These are phyloP conservation scores for Eustoma russellianum DNA, from an alignment of 257 asterid genomes.

Conservation along the genomic window DNA sequence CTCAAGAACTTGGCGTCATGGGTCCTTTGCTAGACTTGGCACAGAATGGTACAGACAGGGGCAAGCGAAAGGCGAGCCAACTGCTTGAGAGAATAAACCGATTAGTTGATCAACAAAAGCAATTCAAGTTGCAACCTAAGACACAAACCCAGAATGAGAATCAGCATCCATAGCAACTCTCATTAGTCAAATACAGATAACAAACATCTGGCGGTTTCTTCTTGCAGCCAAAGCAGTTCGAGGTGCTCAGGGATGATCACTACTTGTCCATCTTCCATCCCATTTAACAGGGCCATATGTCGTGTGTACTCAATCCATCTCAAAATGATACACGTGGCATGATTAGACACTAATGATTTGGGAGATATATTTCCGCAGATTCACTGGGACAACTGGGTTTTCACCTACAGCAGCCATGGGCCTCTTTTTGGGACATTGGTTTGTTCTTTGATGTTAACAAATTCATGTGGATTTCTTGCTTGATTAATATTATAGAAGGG, in stretches of 20 bases:
- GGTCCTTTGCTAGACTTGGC: slow-evolving; percentile 53
- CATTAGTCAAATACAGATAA: no score
- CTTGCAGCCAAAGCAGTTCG: no score
- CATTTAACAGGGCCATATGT: no score
- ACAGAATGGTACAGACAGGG: slow-evolving; percentile 84
- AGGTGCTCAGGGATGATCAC: no score
- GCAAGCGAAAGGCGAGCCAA: slow-evolving; percentile 71
- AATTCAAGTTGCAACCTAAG: slow-evolving; percentile 31
- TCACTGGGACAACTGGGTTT: no score
- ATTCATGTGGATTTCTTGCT: slow-evolving; percentile 19
- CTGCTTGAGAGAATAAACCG: slow-evolving; percentile 80
- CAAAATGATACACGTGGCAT: no score
- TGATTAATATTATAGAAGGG: slow-evolving; percentile 33
- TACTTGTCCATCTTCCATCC: no score
- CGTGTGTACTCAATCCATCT: no score
- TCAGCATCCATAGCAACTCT: slow-evolving; percentile 18
- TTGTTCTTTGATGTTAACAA: slow-evolving; percentile 12
- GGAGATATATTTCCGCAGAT: no score
- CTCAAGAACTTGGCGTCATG: slow-evolving; percentile 76
- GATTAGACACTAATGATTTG: no score
- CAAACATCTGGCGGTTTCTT: no score
- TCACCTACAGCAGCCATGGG: slow-evolving; percentile 16
- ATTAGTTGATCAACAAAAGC: slow-evolving; percentile 64
- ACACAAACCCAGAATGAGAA: slow-evolving; percentile 33
- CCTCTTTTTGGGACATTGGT: slow-evolving; percentile 11